These are phyloP conservation scores for Carex pumila DNA, from an alignment of 176 grass and related monocot genomes.

Conservation along the genomic window DNA sequence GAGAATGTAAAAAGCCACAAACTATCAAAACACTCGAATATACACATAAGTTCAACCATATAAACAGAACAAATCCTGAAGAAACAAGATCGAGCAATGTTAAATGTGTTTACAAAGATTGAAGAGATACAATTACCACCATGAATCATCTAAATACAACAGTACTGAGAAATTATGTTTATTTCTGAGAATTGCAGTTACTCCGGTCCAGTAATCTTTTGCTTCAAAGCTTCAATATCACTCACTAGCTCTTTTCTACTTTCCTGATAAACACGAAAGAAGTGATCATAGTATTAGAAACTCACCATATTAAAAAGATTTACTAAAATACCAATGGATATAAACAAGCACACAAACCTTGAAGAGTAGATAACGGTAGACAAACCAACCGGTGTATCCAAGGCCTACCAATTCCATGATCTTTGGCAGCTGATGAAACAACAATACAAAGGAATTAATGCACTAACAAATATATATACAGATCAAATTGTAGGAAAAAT, in stretches of 20 bases:
- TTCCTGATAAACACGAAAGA: slow-evolving; percentile 28
- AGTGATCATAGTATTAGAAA: not conserved
- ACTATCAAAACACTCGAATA: not conserved
- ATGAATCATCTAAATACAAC: slow-evolving; percentile 15
- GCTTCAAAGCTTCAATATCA: slow-evolving; percentile 46
- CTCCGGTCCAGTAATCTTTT: slow-evolving; percentile 49
- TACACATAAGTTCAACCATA: not conserved
- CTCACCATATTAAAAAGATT: slow-evolving; percentile 2
- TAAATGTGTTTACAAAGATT: slow-evolving; percentile 14
- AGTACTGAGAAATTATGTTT: not conserved
- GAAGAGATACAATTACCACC: not conserved
- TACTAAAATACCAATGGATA: slow-evolving; percentile 3
- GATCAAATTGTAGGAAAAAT: not conserved
- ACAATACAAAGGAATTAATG: not conserved
- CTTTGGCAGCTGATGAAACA: slow-evolving; percentile 45
- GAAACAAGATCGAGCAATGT: slow-evolving; percentile 8
- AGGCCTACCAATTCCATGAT: slow-evolving; percentile 65
- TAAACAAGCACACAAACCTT: slow-evolving; percentile 39
- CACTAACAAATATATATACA: not conserved
- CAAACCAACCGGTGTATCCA: slow-evolving; percentile 62
- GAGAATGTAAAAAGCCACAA: not conserved
- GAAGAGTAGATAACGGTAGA: slow-evolving; percentile 71
- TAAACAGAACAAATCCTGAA: not conserved
- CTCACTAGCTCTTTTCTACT: slow-evolving; percentile 51
- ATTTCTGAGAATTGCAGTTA: slow-evolving; percentile 24